phyloP scores from a whole-genome alignment of 345 rosid genomes.

The Lumnitzera racemosa region DNA sequence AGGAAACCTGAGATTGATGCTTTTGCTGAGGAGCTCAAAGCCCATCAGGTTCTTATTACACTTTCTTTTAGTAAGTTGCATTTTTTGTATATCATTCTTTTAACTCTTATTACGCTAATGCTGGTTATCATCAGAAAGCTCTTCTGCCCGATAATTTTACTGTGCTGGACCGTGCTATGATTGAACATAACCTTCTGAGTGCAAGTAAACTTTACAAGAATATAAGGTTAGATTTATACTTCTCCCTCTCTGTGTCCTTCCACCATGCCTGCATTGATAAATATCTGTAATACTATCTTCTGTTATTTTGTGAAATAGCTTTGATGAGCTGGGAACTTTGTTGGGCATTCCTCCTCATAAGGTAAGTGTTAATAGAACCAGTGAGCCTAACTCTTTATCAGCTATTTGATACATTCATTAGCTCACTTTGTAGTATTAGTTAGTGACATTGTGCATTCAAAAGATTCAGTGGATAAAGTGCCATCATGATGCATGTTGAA shows the following conservation, averaged over 20 bases:
- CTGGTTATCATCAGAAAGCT: constrained; percentile 57
- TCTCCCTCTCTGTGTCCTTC: constrained; percentile 2
- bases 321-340: constrained; percentile 93
- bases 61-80: no score
- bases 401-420: not conserved
- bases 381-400: not conserved
- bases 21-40: constrained; percentile 83
- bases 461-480: no score
- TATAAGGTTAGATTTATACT: constrained; percentile 48
- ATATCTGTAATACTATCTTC: constrained; percentile 4
- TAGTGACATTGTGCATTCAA: not conserved
- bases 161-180: constrained; percentile 94
- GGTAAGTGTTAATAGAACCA: constrained; percentile 24
- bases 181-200: constrained; percentile 94
- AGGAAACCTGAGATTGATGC: constrained; percentile 97
- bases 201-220: constrained; percentile 97
- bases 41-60: constrained; percentile 61
- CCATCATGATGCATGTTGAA: no score
- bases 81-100: no score
- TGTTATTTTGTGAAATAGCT: constrained; percentile 32
- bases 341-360: constrained; percentile 88
- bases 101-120: no score
- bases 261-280: not conserved
- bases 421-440: not conserved
- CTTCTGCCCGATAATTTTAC: constrained; percentile 86